Evolutionary conservation across 129 eudicot species (phyloP).

Genomic region (Calendula officinalis): DNA sequence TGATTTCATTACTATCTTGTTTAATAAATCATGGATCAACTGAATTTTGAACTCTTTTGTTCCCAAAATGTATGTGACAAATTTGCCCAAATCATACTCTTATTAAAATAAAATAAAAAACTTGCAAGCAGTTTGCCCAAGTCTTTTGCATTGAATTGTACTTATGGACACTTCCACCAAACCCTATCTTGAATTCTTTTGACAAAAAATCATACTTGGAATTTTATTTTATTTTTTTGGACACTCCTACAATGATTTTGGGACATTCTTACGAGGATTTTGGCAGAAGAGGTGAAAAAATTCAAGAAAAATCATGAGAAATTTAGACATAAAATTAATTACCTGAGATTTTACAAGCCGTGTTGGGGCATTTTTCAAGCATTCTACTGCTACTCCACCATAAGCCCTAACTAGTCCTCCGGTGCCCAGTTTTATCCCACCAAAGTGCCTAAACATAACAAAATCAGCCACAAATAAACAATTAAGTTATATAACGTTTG

Average conservation of each 20-base stretch:
- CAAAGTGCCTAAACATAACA: constrained; percentile 60
- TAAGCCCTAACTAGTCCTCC: constrained; percentile 97
- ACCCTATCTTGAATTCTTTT: background rate
- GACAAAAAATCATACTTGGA: constrained; percentile 1
- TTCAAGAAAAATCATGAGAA: background rate
- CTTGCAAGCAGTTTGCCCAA: background rate
- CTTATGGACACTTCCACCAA: background rate
- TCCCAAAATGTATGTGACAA: background rate
- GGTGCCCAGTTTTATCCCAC: constrained; percentile 93
- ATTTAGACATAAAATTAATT: constrained; percentile 18
- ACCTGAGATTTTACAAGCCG: constrained; percentile 88
- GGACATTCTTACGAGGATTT: too few relatives aligned
- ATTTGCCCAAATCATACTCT: background rate
- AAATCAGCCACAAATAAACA: background rate
- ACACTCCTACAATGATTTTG: too few relatives aligned
- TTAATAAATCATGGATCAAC: background rate
- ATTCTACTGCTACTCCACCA: constrained; percentile 94
- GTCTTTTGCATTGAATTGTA: background rate
- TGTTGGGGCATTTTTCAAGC: constrained; percentile 87
- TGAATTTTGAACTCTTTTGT: background rate
- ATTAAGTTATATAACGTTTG: background rate
- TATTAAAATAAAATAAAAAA: background rate
- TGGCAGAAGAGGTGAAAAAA: too few relatives aligned
- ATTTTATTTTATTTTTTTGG: too few relatives aligned
- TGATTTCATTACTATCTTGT: background rate